Percentiles rank a stretch among this genome's conserved stretches.
These are phyloP conservation scores for Pseudocercospora vitis DNA, from an alignment of 2,329 filamentous ascomycete genomes.

Conservation along the genomic window DNA sequence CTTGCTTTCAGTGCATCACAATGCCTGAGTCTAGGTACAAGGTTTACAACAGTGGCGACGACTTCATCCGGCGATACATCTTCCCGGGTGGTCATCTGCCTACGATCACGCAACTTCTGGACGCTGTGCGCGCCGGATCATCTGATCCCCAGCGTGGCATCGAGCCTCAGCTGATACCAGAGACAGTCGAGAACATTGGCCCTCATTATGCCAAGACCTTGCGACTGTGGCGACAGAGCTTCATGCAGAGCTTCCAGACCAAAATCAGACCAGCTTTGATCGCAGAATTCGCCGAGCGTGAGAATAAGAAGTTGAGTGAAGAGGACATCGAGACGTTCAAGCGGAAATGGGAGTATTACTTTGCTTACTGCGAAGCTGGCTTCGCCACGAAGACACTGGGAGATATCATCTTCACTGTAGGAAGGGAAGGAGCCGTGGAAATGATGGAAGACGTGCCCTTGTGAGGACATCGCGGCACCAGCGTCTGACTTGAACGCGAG, in stretches of 20 bases:
- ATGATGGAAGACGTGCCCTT: slow-evolving; percentile 70
- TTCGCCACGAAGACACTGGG: slow-evolving; percentile 71
- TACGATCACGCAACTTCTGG: slow-evolving; percentile 64
- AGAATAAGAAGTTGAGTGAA: slow-evolving; percentile 53
- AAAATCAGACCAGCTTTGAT: slow-evolving; percentile 62
- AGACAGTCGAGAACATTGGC: slow-evolving; percentile 69
- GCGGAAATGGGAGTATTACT: slow-evolving; percentile 77
- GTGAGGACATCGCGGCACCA: slow-evolving; percentile 38
- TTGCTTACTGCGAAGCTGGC: slow-evolving; percentile 72
- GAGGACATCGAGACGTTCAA: slow-evolving; percentile 66
- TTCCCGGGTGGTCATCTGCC: slow-evolving; percentile 75
- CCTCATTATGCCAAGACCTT: slow-evolving; percentile 71
- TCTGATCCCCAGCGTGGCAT: slow-evolving; percentile 46
- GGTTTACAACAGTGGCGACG: slow-evolving; percentile 64
- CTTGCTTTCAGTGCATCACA: slow-evolving; percentile 74
- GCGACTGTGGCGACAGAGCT: slow-evolving; percentile 66
- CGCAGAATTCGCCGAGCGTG: slow-evolving; percentile 49
- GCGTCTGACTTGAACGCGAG: too few relatives aligned
- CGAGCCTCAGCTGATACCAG: slow-evolving; percentile 56
- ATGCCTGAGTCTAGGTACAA: slow-evolving; percentile 69
- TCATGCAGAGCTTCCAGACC: slow-evolving; percentile 61
- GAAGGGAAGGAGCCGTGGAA: slow-evolving; percentile 63
- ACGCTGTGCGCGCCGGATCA: slow-evolving; percentile 63
- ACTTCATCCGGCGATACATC: slow-evolving; percentile 76
- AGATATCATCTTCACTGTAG: slow-evolving; percentile 71